These are phyloP conservation scores for Metarhizium sp. DNA, from an alignment of 2,329 filamentous ascomycete genomes.

Conservation along the genomic window DNA sequence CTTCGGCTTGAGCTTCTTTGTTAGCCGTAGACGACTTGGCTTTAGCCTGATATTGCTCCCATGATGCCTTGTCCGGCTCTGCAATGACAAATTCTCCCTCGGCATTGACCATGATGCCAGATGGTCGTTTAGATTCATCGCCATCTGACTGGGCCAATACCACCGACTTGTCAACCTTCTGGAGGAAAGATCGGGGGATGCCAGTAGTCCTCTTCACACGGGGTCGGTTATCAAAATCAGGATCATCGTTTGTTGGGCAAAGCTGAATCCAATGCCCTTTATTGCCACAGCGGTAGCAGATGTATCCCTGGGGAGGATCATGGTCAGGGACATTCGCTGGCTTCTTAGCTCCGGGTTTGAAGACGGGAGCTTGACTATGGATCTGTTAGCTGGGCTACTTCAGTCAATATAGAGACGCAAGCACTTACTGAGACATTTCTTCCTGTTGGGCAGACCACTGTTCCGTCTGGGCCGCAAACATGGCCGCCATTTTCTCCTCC, in stretches of 20 bases:
- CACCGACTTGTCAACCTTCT: slow-evolving; percentile 86
- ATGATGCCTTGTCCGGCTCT: slow-evolving; percentile 87
- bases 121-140: slow-evolving; percentile 74
- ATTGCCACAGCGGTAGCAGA: slow-evolving; percentile 92
- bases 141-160: slow-evolving; percentile 64
- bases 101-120: slow-evolving; percentile 94
- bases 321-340: slow-evolving; percentile 77
- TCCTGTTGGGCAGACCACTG: slow-evolving; percentile 92
- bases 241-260: slow-evolving; percentile 97
- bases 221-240: slow-evolving; percentile 86
- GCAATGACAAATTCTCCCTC: slow-evolving; percentile 97
- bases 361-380: slow-evolving; percentile 50
- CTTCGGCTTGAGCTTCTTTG: slow-evolving; percentile 65
- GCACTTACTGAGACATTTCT: slow-evolving; percentile 70
- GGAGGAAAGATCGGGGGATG: slow-evolving; percentile 90
- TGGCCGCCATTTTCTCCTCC: slow-evolving; percentile 86
- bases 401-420: background rate
- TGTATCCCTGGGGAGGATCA: slow-evolving; percentile 85
- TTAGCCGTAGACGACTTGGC: slow-evolving; percentile 78
- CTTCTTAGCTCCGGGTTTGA: slow-evolving; percentile 54
- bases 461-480: slow-evolving; percentile 82
- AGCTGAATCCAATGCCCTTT: slow-evolving; percentile 99
- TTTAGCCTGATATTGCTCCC: slow-evolving; percentile 96
- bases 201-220: slow-evolving; percentile 94
- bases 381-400: slow-evolving; percentile 20